Evolutionary conservation across 73 alveolate genomes (phyloP).

Genomic region (Paramecium pentaurelia): DNA sequence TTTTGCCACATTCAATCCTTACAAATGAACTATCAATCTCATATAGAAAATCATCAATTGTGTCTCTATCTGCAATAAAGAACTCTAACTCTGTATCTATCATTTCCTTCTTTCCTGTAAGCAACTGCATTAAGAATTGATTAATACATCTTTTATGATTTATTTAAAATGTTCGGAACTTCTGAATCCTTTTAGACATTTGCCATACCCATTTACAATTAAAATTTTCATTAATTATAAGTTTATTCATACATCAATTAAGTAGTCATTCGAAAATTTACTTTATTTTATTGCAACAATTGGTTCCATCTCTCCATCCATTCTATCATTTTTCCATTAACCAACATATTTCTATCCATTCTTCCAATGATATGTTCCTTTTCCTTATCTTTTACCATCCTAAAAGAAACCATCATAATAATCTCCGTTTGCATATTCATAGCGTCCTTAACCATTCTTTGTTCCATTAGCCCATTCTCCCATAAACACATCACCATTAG

Average conservation of each 20-base stretch:
- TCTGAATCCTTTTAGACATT: neutral
- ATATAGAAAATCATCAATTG: slow-evolving; percentile 70
- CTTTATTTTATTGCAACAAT: neutral
- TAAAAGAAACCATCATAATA: slow-evolving; percentile 57
- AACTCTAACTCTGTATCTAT: slow-evolving; percentile 56
- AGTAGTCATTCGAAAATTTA: neutral
- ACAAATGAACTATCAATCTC: slow-evolving; percentile 62
- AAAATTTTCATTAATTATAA: neutral
- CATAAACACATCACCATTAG: slow-evolving; percentile 60
- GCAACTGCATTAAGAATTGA: neutral
- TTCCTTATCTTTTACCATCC: slow-evolving; percentile 62
- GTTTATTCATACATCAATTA: neutral
- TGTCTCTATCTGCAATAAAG: slow-evolving; percentile 24
- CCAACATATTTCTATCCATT: slow-evolving; percentile 65
- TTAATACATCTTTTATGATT: neutral
- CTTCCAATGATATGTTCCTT: slow-evolving; percentile 60
- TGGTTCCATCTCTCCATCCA: slow-evolving; percentile 44
- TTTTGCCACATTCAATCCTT: slow-evolving; percentile 64
- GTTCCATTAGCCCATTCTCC: slow-evolving; percentile 65
- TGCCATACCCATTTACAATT: slow-evolving; percentile 5
- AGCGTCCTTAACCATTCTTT: slow-evolving; percentile 61
- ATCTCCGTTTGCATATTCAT: slow-evolving; percentile 63
- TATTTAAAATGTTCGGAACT: neutral
- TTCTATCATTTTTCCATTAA: slow-evolving; percentile 56
- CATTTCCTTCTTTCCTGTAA: slow-evolving; percentile 40